Base-by-base conservation (phyloP, 768 basidiomycete genomes). In the Phylloporus arenicola region DNA sequence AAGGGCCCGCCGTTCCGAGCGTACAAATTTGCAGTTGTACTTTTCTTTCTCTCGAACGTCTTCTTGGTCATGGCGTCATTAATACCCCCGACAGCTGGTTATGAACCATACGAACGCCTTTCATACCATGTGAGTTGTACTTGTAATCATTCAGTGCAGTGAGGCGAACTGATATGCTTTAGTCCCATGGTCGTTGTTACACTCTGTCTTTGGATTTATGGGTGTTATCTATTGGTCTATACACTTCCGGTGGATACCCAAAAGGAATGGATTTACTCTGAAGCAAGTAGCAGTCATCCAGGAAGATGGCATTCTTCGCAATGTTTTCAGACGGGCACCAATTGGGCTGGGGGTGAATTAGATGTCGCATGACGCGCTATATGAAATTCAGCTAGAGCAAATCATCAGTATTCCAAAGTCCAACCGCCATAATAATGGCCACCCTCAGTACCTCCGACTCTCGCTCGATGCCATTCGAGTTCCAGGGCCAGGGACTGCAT, bases 121-220 rank as follows among this genome's bases (percentile, higher is more conserved):
- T 84, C 85, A 4, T 88, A 88, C 57, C 87, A 81, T 74, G 86
- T 86, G 56, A 57, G 83, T 67, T 3, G n/a, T n/a, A n/a, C n/a
- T n/a, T n/a, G 12, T 33, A 2, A 7, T 53, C 12, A 11, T 20
- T 31, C 12, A 0, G 3, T 17, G 9, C 37, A 12, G 10, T 13
- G 22, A 20, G 6, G n/a, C 13, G 38, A 14, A 5, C 6, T 51
- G 30, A 53, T 37, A 25, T n/a, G 4, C 6, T 19, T 5, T 31
- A 83, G 80, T 69, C 74, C 3, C 83, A 83, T 49, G n/a, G 68
- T 75, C 9, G 65, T 72, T n/a, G 69, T 73, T 13, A 75, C 77
- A 0, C 65, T 80, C 48, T 59, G n/a, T 65, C 0, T 66, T 83
- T 0, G 78, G 78, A 4, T 47, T 75, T 3, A 50, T 81, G 44